A percentile compares a stretch with the other conserved stretches of the same genome.
phyloP scores from a whole-genome alignment of 495 filamentous ascomycete genomes.

The Xeromyces bisporus region DNA sequence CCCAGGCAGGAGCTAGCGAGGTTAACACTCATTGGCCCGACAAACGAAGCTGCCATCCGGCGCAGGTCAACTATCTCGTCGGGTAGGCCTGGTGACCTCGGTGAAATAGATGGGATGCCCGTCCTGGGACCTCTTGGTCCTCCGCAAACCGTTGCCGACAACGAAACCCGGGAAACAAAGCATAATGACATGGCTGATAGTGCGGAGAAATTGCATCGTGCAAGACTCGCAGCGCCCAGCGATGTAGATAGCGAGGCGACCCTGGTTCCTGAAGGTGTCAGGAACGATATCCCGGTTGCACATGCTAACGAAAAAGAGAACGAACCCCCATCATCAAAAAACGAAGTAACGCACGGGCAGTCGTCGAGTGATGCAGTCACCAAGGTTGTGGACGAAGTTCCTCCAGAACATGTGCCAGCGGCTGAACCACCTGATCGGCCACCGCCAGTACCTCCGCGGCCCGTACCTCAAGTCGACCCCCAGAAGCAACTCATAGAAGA shows the following conservation, averaged over 20 bases:
- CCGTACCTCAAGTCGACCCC: conserved; percentile 15
- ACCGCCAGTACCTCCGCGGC: conserved; percentile 33
- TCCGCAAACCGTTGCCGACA: conserved; percentile 15
- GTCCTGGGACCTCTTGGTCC: conserved; percentile 34
- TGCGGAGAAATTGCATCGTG: conserved; percentile 3
- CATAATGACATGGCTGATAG: conserved; percentile 9
- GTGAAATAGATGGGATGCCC: conserved; percentile 34
- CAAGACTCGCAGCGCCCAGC: conserved; percentile 8
- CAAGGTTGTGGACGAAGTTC: conserved; percentile 2
- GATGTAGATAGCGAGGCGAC: conserved; percentile 34
- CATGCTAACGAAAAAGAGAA: conserved; percentile 29
- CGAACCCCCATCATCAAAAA: conserved; percentile 10
- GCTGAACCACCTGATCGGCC: conserved; percentile 15
- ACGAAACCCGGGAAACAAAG: conserved; percentile 9
- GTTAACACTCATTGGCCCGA: conserved; percentile 51
- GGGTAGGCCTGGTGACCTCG: conserved; percentile 23
- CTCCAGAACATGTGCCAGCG: conserved; percentile 5
- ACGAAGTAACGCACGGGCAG: conserved; percentile 7
- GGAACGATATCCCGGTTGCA: conserved; percentile 8
- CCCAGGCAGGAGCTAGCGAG: conserved; percentile 71
- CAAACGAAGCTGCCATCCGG: conserved; percentile 39
- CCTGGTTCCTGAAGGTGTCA: conserved; percentile 25
- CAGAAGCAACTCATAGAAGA: conserved; percentile 33
- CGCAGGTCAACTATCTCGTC: conserved; percentile 35
- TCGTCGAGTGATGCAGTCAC: conserved; percentile 2